Evolutionary conservation across 2,329 filamentous ascomycete species (phyloP), one percentile per base, ranked within the genome.

Genomic region (Epichloe uncinata): DNA sequence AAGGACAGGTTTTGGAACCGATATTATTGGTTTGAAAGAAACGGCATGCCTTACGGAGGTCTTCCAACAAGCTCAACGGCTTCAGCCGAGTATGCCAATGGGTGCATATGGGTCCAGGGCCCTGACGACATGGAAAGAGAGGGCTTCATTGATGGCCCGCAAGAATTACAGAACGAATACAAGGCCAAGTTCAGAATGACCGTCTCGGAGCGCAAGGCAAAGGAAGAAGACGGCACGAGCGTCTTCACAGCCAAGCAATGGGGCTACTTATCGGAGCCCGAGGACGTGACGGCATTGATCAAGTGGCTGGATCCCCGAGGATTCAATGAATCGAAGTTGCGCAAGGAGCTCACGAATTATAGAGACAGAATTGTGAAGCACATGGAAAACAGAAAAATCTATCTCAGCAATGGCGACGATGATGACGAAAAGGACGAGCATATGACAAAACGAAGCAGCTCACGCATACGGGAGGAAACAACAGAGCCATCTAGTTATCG

Each of bases 1-100:
- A 91, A 93, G 64, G 93, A 98, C 67, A 82, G 93, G 42, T 98
- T 95, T 73, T 95, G 91, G 82, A 97, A 98, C 67, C 81, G 91
- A 49, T 98, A 97, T 68, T 97, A 94, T 73, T 98, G 93, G 91
- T 96, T 97, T 65, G 93, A 98, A 68, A 84, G 91, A 54, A 98
- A 97, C 61, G 93, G 90, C 22, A 97, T 97, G 90, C 93, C 93
- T 0, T 95, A 91, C 60, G 88, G 78, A 34, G 93, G 93, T 4
- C 74, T 96, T 50, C 90, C 90, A 0, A 80, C 78, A 55, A 95
- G 88, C 65, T 96, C 90, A 15, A 97, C 91, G 1, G 85, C 88
- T 1, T 75, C 82, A 43, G 89, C 91, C 20, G 83, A 79, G 8
- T 98, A 97, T 62, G 90, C 91, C 40, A 98, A 97, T 63, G 93